These are phyloP conservation scores for Vitis amurensis DNA, from an alignment of 164 flowering plant genomes.

Conservation along the genomic window DNA sequence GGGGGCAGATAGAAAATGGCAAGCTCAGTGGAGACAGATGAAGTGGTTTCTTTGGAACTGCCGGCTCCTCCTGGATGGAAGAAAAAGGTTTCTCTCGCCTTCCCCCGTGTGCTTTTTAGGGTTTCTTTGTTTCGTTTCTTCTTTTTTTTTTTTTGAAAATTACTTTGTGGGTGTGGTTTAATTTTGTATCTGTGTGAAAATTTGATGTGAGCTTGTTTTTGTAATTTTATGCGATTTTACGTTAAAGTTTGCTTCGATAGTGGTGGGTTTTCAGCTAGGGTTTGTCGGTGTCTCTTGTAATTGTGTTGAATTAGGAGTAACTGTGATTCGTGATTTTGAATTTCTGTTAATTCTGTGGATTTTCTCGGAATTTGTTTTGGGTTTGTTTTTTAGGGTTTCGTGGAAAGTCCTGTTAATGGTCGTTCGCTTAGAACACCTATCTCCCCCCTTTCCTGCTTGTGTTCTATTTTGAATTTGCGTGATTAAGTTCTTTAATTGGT, in stretches of 20 bases:
- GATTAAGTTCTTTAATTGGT: no score
- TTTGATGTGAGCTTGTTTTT: neutral
- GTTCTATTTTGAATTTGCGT: no score
- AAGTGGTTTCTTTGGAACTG: slow-evolving; percentile 45
- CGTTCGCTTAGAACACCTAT: no score
- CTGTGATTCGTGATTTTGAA: neutral
- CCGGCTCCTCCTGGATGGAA: slow-evolving; percentile 70
- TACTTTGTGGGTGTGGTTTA: neutral
- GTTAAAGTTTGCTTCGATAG: neutral
- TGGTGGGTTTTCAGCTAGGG: slow-evolving; percentile 4
- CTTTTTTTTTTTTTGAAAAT: neutral
- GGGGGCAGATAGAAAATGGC: slow-evolving; percentile 25
- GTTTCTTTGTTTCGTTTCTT: neutral
- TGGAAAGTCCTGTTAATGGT: neutral
- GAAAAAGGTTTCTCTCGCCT: slow-evolving; percentile 42
- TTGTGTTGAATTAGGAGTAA: neutral
- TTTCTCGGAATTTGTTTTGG: neutral
- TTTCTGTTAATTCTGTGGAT: neutral
- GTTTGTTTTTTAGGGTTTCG: neutral
- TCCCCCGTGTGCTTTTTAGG: neutral
- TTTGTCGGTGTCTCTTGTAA: slow-evolving; percentile 1
- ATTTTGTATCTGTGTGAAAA: neutral
- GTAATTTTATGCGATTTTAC: neutral
- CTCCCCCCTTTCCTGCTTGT: no score
- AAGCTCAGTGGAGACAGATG: slow-evolving; percentile 32